A percentile compares a stretch with the other conserved stretches of the same genome.
phyloP scores from a whole-genome alignment of 2,329 filamentous ascomycete genomes.

The Colletotrichum sp. region DNA sequence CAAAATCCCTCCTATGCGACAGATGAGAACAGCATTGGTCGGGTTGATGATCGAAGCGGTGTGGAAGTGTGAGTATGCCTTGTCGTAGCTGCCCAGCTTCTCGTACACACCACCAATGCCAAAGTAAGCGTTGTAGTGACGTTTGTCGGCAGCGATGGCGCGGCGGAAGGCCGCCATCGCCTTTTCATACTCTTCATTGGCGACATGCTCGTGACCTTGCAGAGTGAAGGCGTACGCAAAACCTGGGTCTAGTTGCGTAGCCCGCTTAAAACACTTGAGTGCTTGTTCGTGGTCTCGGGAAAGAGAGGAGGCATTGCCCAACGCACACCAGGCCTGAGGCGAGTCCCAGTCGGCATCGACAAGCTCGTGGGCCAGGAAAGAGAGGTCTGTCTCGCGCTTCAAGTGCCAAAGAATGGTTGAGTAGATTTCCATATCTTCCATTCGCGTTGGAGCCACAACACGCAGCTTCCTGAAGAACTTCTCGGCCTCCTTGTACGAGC shows the following conservation, averaged over 20 bases:
- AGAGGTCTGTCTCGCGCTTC: constrained; percentile 89
- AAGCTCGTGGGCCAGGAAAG: constrained; percentile 89
- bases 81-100: constrained; percentile 88
- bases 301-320: constrained; percentile 94
- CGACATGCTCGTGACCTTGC: constrained; percentile 93
- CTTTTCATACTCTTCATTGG: constrained; percentile 97
- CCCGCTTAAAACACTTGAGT: constrained; percentile 90
- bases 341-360: constrained; percentile 87
- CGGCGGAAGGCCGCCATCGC: constrained; percentile 86
- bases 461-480: constrained; percentile 83
- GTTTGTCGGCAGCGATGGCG: constrained; percentile 82
- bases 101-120: constrained; percentile 85
- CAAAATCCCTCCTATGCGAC: constrained; percentile 87
- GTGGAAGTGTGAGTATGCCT: constrained; percentile 90
- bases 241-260: constrained; percentile 85
- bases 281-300: constrained; percentile 94
- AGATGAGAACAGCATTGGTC: constrained; percentile 89
- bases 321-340: constrained; percentile 93
- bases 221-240: constrained; percentile 97
- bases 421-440: constrained; percentile 97
- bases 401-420: constrained; percentile 99
- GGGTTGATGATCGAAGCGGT: constrained; percentile 90
- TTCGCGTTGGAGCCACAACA: constrained; percentile 77
- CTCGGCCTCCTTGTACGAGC: constrained; percentile 84
- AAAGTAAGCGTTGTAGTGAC: constrained; percentile 99